Percentiles rank a stretch among this genome's conserved stretches.
These are phyloP conservation scores for Thelonectria discophora DNA, from an alignment of 2,329 filamentous ascomycete species.

Conservation along the genomic window DNA sequence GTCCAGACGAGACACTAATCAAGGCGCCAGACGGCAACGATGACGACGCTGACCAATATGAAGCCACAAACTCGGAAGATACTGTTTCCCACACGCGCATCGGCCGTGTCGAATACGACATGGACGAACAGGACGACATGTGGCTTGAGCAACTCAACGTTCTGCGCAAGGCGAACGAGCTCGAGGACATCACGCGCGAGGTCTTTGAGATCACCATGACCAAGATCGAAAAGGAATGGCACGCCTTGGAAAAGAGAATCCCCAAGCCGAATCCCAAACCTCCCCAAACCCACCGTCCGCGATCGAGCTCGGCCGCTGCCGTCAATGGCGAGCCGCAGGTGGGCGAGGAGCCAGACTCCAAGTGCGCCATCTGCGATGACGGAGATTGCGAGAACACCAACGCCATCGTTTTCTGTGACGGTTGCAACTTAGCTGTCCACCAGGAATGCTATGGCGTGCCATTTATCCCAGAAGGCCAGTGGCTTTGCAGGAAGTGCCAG, in stretches of 20 bases:
- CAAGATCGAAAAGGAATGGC: conserved; percentile 99
- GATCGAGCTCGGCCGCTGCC: conserved; percentile 92
- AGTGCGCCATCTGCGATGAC: conserved; percentile 97
- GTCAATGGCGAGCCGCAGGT: conserved; percentile 88
- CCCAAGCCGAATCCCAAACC: conserved; percentile 97
- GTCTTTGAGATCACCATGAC: conserved; percentile 98
- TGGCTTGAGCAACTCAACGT: conserved; percentile 89
- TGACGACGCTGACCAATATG: conserved; percentile 63
- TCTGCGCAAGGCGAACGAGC: conserved; percentile 75
- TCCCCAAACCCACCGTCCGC: conserved; percentile 89
- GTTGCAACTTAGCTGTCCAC: conserved; percentile 95
- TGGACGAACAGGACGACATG: conserved; percentile 98
- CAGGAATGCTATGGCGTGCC: conserved; percentile 99
- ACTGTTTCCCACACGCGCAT: conserved; percentile 55
- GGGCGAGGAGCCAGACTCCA: conserved; percentile 95
- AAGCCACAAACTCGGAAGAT: conserved; percentile 43
- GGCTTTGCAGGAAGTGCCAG: conserved; percentile 97
- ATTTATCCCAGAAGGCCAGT: conserved; percentile 98
- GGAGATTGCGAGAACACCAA: conserved; percentile 99
- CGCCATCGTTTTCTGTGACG: conserved; percentile 98
- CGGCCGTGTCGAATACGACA: conserved; percentile 95
- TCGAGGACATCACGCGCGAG: conserved; percentile 87
- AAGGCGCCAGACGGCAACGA: conserved; percentile 67
- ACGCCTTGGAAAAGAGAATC: conserved; percentile 93
- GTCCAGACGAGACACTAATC: conserved; percentile 77